Base-by-base conservation (phyloP, 1,139 yeast genomes). In the Kodamaea fungicola region DNA sequence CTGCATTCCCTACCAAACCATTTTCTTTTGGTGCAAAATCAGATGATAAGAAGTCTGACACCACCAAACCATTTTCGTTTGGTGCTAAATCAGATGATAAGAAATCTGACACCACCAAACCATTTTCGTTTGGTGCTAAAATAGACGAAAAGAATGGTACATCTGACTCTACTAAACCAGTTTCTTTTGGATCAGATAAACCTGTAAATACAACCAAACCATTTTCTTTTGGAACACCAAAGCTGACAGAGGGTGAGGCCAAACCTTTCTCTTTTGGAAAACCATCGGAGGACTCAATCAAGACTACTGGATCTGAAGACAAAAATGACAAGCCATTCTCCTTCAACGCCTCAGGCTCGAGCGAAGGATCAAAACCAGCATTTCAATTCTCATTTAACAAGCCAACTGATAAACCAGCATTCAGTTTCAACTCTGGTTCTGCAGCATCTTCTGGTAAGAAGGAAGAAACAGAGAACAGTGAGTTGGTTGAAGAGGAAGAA, bases 401-500 rank as follows among this genome's bases (percentile, higher is more conserved):
- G 30, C 37, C 32, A 9, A 26, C 32, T 13, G 32, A 32, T n/a
- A 42, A 43, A 36, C 54, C 58, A n/a, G 44, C 50, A 13, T 49
- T 50, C 32, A 32, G 45, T 7, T 35, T 42, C 22, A 43, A 41
- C n/a, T 22, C 41, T 12, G 30, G 47, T 22, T 42, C 57, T 23
- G 44, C 50, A 7, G 47, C 47, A 29, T 40, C 50, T 1, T 56
- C 55, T 32, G 51, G 52, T 22, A 32, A 36, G 13, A 26, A 31
- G 22, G 37, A 32, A 9, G 45, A 36, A 12, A 30, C 38, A 2
- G 43, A 45, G 12, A 51, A 42, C 10, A 51, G 45, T 3, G 52
- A 41, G 4, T 62, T 48, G 39, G 74, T 65, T 34, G 68, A 62
- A 39, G 74, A 65, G 41, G 62, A 65, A 7, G 64, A 68, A 16